Percentiles rank a stretch among this genome's conserved stretches.
These are phyloP conservation scores for Medakamo hakoo DNA, from an alignment of 139 green algal genomes.

Conservation along the genomic window DNA sequence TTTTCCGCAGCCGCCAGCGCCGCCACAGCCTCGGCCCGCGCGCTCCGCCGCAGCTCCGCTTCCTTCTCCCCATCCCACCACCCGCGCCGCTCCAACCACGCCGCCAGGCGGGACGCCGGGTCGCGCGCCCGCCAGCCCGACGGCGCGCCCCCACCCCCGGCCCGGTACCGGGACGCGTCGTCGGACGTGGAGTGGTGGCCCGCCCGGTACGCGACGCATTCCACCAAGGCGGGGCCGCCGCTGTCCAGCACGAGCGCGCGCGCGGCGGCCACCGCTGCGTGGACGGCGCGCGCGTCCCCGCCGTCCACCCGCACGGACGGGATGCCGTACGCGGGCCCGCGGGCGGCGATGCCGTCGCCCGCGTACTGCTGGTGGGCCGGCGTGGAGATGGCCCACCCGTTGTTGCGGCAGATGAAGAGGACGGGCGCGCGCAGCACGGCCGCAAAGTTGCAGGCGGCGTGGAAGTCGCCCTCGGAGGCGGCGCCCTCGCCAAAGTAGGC, in stretches of 20 bases:
- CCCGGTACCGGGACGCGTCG: conserved; percentile 70
- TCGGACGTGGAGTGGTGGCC: conserved; percentile 87
- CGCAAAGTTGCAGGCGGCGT: conserved; percentile 87
- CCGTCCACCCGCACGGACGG: conserved; percentile 68
- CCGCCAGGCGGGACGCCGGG: conserved; percentile 57
- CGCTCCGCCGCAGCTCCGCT: conserved; percentile 16
- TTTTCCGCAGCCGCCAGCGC: conserved; percentile 40
- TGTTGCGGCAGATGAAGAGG: conserved; percentile 94
- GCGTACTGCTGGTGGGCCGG: conserved; percentile 73
- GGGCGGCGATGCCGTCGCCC: conserved; percentile 67
- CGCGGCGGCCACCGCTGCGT: conserved; percentile 44
- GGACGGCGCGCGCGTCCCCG: conserved; percentile 70
- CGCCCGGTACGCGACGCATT: conserved; percentile 71
- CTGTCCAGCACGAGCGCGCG: conserved; percentile 23
- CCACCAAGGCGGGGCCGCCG: conserved; percentile 53
- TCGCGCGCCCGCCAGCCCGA: conserved; percentile 53
- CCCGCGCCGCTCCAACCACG: conserved; percentile 33
- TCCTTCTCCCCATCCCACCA: conserved; percentile 56
- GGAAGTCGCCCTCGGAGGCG: conserved; percentile 77
- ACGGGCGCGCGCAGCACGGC: conserved; percentile 55
- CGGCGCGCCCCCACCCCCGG: conserved; percentile 45
- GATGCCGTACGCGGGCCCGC: conserved; percentile 66
- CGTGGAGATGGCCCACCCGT: conserved; percentile 87
- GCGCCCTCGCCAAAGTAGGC: conserved; percentile 80
- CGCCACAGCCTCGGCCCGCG: conserved; percentile 33